Conservation (phyloP, 306 rosid genomes). For the Oxytropis ochrocephala region DNA sequence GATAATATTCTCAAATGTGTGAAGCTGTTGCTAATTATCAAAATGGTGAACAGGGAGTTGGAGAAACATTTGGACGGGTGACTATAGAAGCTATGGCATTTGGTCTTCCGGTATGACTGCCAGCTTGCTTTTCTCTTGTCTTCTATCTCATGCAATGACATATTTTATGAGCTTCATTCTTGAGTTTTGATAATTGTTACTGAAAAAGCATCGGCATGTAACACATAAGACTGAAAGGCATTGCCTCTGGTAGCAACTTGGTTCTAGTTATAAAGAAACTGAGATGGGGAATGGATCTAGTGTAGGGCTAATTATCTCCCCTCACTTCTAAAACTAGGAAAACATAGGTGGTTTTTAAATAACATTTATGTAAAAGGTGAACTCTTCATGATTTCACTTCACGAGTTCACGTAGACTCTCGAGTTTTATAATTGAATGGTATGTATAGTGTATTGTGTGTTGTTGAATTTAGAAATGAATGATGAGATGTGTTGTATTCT, state of each 20-base stretch:
- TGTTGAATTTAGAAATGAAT: neutral
- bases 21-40: constrained; percentile 19
- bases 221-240: no score
- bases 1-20: neutral
- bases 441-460: neutral
- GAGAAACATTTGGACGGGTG: constrained; percentile 95
- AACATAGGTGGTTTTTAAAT: neutral
- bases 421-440: no score
- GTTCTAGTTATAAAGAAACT: no score
- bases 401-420: neutral
- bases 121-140: neutral
- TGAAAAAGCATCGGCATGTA: neutral
- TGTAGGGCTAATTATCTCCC: no score
- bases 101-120: constrained; percentile 79
- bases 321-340: neutral
- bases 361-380: neutral
- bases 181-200: neutral
- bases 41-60: constrained; percentile 64
- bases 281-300: no score
- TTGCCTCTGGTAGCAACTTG: no score
- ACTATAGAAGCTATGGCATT: constrained; percentile 92
- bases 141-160: neutral
- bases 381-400: neutral
- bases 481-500: neutral
- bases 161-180: neutral